Evolutionary conservation across 2,329 filamentous ascomycete species (phyloP).

Genomic region (Claviceps paspali): DNA sequence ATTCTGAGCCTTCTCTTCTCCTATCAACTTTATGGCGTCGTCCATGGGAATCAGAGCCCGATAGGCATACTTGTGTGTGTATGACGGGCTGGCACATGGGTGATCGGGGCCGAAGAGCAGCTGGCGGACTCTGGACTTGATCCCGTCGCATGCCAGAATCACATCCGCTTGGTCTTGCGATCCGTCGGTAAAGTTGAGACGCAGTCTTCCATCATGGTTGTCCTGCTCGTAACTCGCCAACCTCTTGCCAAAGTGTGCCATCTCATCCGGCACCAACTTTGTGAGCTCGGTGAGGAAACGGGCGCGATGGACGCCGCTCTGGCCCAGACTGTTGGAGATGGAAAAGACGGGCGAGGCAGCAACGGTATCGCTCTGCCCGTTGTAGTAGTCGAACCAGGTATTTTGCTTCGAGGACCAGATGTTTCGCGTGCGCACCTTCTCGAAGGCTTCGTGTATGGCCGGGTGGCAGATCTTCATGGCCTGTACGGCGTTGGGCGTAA

Average conservation of each 20-base stretch:
- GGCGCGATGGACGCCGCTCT: conserved; percentile 20
- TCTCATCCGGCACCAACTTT: conserved; percentile 19
- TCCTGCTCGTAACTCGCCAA: conserved; percentile 17
- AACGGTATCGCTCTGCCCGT: conserved; percentile 3
- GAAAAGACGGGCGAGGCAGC: not conserved
- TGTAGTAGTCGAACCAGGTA: conserved; percentile 8
- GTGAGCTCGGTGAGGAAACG: conserved; percentile 25
- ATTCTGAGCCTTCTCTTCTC: conserved; percentile 18
- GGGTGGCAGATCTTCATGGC: conserved; percentile 26
- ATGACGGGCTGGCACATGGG: conserved; percentile 24
- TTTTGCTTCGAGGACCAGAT: conserved; percentile 3
- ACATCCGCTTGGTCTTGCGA: conserved; percentile 12
- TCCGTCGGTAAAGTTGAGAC: conserved; percentile 24
- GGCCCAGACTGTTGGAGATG: conserved; percentile 9
- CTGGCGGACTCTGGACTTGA: conserved; percentile 39
- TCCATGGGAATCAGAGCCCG: conserved; percentile 32
- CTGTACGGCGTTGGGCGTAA: conserved; percentile 34
- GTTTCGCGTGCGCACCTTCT: conserved; percentile 7
- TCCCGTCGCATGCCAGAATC: conserved; percentile 48
- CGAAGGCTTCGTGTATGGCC: conserved; percentile 16
- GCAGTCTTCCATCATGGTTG: conserved; percentile 11
- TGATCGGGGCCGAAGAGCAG: conserved; percentile 29
- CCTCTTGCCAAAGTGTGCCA: conserved; percentile 19
- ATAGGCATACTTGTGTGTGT: conserved; percentile 44
- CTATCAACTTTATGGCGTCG: conserved; percentile 33